Conservation (phyloP, 495 filamentous ascomycete genomes). For the Mycothermus thermophilus region DNA sequence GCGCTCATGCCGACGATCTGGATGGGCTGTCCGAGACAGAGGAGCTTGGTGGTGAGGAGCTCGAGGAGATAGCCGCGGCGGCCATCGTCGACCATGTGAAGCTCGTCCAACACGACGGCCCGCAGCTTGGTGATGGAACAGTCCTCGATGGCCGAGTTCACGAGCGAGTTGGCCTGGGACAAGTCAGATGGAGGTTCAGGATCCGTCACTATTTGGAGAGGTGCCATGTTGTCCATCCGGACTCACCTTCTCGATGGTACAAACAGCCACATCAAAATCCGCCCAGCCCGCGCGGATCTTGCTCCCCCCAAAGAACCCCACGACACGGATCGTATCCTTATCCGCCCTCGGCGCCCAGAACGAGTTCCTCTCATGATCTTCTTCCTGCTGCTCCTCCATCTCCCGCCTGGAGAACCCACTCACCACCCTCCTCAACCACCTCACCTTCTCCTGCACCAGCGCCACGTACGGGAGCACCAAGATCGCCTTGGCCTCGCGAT, state of each 20-base stretch:
- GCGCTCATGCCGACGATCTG: conserved; percentile 80
- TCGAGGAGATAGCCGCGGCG: conserved; percentile 71
- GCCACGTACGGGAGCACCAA: conserved; percentile 73
- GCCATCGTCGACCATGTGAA: conserved; percentile 74
- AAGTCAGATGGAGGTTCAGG: too few relatives aligned
- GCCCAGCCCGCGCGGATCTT: conserved; percentile 51
- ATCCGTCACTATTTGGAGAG: too few relatives aligned
- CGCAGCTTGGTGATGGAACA: conserved; percentile 50
- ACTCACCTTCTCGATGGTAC: conserved; percentile 69
- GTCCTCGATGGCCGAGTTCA: conserved; percentile 64
- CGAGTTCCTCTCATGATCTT: conserved; percentile 11
- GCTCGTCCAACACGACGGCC: conserved; percentile 61
- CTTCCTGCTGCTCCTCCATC: conserved; percentile 5
- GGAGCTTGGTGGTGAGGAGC: conserved; percentile 63
- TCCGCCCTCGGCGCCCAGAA: conserved; percentile 32
- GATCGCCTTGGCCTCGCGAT: conserved; percentile 53
- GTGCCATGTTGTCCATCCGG: too few relatives aligned
- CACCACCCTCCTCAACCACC: conserved; percentile 59
- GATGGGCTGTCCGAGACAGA: conserved; percentile 52
- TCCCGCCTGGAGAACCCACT: conserved; percentile 42
- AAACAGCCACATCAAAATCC: conserved; percentile 68
- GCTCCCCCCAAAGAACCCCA: conserved; percentile 64
- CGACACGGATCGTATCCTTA: conserved; percentile 43
- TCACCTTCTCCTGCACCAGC: conserved; percentile 70
- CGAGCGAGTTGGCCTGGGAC: conserved; percentile 62